Evolutionary conservation across 148 eudicot genomes (phyloP), one percentile per base, ranked within the genome.

Genomic region (Heliosperma pusillum): DNA sequence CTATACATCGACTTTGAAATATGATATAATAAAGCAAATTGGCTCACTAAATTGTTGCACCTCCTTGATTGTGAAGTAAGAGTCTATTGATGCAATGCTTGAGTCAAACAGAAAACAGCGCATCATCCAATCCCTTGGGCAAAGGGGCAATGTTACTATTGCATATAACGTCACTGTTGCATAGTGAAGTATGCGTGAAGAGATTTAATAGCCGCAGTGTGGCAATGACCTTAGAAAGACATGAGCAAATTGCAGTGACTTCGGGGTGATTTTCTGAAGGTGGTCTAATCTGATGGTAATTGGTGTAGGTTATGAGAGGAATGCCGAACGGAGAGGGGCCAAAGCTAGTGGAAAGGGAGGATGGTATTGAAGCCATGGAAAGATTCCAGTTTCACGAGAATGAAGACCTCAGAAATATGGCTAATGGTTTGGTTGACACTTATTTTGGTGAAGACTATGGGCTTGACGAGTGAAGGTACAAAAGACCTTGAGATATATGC

Each of bases 301-400:
- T 33, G n/a, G 44, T 50, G 25, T 79, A 95, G 99, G 96, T 90
- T 69, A 77, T 95, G 42, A 85, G 99, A 83, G 99, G 94, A 79
- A 89, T 92, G 92, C 99, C 99, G 1, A 78, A 90, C 70, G 89
- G 88, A 2, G 90, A 92, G 80, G 99, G 99, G 3, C 89, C 88
- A n/a, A 95, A 89, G 82, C 89, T 95, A 45, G 97, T 95, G 5
- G 99, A 95, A 83, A 88, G 83, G 60, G 94, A 90, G 79, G 99
- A 95, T 71, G 97, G 97, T 16, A 92, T 95, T 24, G 99, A 95
- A 59, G 99, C 99, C 80, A 89, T 95, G 96, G 99, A 95, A 74
- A 85, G 96, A 74, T 90, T 89, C 72, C 97, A 92, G 72, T 95
- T 95, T 70, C 99, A 95, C 57, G 97, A 92, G 74, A 95, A 95